Base-by-base conservation (phyloP, 305 asterid species). In the Rubia peregrina region DNA sequence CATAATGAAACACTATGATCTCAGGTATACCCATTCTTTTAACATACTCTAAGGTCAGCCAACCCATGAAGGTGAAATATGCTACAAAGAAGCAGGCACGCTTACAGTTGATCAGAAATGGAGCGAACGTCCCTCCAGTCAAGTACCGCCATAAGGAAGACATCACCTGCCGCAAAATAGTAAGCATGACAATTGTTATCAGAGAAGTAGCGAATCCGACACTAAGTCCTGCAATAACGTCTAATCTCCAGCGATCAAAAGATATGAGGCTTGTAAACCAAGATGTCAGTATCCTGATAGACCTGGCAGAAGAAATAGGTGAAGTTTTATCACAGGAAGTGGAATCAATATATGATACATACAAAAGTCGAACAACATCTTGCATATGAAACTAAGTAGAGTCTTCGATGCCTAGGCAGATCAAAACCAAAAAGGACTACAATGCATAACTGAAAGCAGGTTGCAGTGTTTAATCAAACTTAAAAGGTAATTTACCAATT, bases 31-130 rank as follows among this genome's bases (percentile, higher is more conserved):
- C 93, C 42, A 89, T 82, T 75, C 83, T 80, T 77, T 86, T 81
- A 5, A 85, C 38, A 72, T 87, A 94, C 75, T 86, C 93, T 76
- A 91, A 22, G 59, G 89, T 83, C 80, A 91, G 78, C 96, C 96
- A 91, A 73, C 95, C 80, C 92, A 89, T 82, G 75, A 88, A 87
- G 68, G 89, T 85, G 84, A 82, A 85, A 75, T 94, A 89, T 59
- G 85, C 81, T 36, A 83, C 73, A 73, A 91, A 86, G 75, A 94
- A 85, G 81, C 90, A 89, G 46, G 76, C 80, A 55, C 93, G 81
- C 80, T 79, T 89, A 24, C 88, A 73, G 40, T 76, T 75, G 71
- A 78, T 77, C 44, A 80, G 81, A 46, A 44, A 56, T 60, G 48
- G 76, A 61, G 62, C 73, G 64, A 73, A 73, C 66, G 69, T 65